These are phyloP conservation scores for Eremochloa ophiuroides DNA, from an alignment of 176 grass and related monocot genomes.

Conservation along the genomic window DNA sequence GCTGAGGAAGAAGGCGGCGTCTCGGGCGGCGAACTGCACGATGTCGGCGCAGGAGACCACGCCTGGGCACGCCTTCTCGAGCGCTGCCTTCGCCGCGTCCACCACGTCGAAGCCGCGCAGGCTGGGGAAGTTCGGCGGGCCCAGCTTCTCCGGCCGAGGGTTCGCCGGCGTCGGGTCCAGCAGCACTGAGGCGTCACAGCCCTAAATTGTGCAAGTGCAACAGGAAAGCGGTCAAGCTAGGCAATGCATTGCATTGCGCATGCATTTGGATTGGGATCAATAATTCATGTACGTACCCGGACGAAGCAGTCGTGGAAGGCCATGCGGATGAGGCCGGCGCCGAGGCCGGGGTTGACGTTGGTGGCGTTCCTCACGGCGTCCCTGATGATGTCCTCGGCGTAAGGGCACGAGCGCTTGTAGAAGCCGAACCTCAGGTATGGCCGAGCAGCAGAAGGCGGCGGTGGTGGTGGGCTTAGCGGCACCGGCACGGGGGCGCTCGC, in stretches of 20 bases:
- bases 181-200: slow-evolving; percentile 67
- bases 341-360: slow-evolving; percentile 22
- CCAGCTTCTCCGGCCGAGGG: slow-evolving; percentile 37
- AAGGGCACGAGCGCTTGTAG: slow-evolving; percentile 40
- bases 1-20: slow-evolving; percentile 46
- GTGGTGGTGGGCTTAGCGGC: neutral
- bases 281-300: slow-evolving; percentile 16
- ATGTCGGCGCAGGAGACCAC: slow-evolving; percentile 56
- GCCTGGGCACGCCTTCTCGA: slow-evolving; percentile 28
- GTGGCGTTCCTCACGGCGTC: neutral
- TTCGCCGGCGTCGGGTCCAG: slow-evolving; percentile 25
- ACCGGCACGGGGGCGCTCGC: too few species aligned
- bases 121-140: slow-evolving; percentile 42
- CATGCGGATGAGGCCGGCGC: slow-evolving; percentile 55
- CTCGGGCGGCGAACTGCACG: slow-evolving; percentile 45
- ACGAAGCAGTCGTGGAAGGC: slow-evolving; percentile 81
- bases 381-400: slow-evolving; percentile 29
- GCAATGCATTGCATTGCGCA: neutral
- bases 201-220: slow-evolving; percentile 35
- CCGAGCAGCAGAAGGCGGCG: neutral
- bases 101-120: slow-evolving; percentile 64
- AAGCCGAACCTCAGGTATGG: slow-evolving; percentile 16
- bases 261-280: neutral
- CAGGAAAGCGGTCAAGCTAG: too few species aligned
- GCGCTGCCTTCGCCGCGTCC: slow-evolving; percentile 32